Evolutionary conservation across 2,329 filamentous ascomycete genomes (phyloP).

Genomic region (Leptodontidium sp.): DNA sequence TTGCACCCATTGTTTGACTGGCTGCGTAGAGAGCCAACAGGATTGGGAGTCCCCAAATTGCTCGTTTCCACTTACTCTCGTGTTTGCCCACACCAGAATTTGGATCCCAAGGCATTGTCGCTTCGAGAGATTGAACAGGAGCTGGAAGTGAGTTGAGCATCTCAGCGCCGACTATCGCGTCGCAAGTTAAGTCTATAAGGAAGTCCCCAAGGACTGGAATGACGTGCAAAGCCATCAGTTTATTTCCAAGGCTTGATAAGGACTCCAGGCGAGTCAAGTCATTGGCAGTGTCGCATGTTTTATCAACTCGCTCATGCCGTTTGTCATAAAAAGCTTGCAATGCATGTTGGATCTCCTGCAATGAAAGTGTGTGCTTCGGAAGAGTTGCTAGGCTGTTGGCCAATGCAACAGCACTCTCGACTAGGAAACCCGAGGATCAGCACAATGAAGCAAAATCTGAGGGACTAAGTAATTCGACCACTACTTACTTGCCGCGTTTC

Average conservation of each 20-base stretch:
- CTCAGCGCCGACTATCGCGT: slow-evolving; percentile 39
- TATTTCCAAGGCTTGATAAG: slow-evolving; percentile 27
- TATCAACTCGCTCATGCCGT: slow-evolving; percentile 33
- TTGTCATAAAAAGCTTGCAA: slow-evolving; percentile 33
- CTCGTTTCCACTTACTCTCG: slow-evolving; percentile 39
- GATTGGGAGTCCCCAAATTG: slow-evolving; percentile 40
- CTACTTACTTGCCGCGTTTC: slow-evolving; percentile 46
- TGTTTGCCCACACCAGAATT: slow-evolving; percentile 41
- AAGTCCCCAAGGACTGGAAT: slow-evolving; percentile 37
- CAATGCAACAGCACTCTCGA: slow-evolving; percentile 49
- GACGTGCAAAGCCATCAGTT: slow-evolving; percentile 33
- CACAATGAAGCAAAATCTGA: background rate
- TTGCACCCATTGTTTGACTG: slow-evolving; percentile 31
- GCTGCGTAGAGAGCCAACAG: slow-evolving; percentile 29
- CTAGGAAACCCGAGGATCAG: background rate
- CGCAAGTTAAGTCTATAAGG: slow-evolving; percentile 34
- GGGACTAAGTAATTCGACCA: background rate
- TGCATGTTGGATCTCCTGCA: slow-evolving; percentile 14
- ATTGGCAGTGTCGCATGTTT: slow-evolving; percentile 36
- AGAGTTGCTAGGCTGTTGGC: slow-evolving; percentile 42
- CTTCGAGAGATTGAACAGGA: slow-evolving; percentile 36
- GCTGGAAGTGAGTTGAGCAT: slow-evolving; percentile 43
- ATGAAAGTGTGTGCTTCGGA: slow-evolving; percentile 8
- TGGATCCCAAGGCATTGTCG: slow-evolving; percentile 45
- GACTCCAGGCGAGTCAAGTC: slow-evolving; percentile 39